Conservation (phyloP, 169 alveolate species). For the Plasmodium blacklocki region DNA sequence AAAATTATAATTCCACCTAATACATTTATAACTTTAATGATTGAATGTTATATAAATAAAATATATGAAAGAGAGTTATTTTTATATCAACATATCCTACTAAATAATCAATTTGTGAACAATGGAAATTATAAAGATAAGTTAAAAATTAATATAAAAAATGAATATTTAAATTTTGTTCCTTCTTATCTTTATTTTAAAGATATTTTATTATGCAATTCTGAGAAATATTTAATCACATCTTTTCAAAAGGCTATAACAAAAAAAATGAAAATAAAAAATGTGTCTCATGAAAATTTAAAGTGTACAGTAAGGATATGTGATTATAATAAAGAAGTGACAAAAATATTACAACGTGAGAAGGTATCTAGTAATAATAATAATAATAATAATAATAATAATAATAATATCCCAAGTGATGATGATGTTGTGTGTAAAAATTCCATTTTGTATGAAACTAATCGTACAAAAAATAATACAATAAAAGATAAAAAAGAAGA, state of each 20-base stretch:
- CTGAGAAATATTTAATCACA: slow-evolving; percentile 29
- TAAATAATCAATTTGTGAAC: background rate
- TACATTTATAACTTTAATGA: slow-evolving; percentile 18
- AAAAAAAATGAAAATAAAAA: slow-evolving; percentile 28
- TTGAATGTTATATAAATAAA: slow-evolving; percentile 33
- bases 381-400: background rate
- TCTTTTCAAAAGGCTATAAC: slow-evolving; percentile 25
- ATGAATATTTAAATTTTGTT: slow-evolving; percentile 9
- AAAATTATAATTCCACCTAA: slow-evolving; percentile 50
- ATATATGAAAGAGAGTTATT: slow-evolving; percentile 11
- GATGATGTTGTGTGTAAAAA: background rate
- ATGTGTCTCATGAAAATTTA: slow-evolving; percentile 11
- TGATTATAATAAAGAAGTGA: slow-evolving; percentile 12
- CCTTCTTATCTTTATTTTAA: slow-evolving; percentile 22
- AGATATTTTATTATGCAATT: slow-evolving; percentile 8
- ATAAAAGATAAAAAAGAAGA: background rate
- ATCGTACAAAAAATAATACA: background rate
- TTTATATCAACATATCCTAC: background rate
- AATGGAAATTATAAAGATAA: slow-evolving; percentile 11
- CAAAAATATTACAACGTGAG: background rate
- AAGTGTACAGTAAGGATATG: slow-evolving; percentile 12
- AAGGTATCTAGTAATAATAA: background rate
- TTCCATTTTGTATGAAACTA: too few species aligned
- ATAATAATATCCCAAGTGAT: background rate
- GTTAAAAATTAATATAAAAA: slow-evolving; percentile 22